A percentile compares a stretch with the other conserved stretches of the same genome.
These are phyloP conservation scores for Amanita exitialis DNA, from an alignment of 768 basidiomycete species.

Conservation along the genomic window DNA sequence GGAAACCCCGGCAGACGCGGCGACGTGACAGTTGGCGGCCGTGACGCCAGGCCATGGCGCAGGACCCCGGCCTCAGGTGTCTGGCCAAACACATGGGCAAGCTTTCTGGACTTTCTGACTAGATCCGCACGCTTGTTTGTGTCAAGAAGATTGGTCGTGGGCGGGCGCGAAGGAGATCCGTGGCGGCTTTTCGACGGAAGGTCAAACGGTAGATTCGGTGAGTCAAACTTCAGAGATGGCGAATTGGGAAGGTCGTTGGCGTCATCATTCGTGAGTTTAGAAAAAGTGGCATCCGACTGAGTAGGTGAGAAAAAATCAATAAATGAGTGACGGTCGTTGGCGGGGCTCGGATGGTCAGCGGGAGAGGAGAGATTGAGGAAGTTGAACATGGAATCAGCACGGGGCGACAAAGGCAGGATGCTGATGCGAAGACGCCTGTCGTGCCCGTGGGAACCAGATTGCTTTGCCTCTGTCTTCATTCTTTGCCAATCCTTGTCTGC, in stretches of 20 bases:
- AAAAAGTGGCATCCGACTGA: slow-evolving; percentile 10
- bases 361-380: slow-evolving; percentile 16
- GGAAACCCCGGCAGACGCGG: slow-evolving; percentile 11
- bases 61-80: slow-evolving; percentile 40
- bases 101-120: slow-evolving; percentile 64
- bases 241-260: slow-evolving; percentile 6
- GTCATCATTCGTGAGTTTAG: neutral
- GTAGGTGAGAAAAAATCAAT: slow-evolving; percentile 23
- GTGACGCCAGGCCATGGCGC: slow-evolving; percentile 9
- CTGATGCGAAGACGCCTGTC: neutral
- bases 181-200: neutral
- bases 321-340: slow-evolving; percentile 19
- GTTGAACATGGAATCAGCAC: slow-evolving; percentile 17
- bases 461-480: neutral
- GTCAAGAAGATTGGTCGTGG: slow-evolving; percentile 59
- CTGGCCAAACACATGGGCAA: slow-evolving; percentile 72
- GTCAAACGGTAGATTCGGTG: slow-evolving; percentile 34
- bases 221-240: slow-evolving; percentile 13
- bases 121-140: slow-evolving; percentile 62
- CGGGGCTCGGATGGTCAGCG: neutral
- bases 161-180: slow-evolving; percentile 17
- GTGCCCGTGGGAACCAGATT: neutral
- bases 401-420: slow-evolving; percentile 15
- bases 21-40: neutral
- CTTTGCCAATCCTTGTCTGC: neutral